Evolutionary conservation across 495 filamentous ascomycete species (phyloP), one percentile per base, ranked within the genome.

Genomic region (Penicillium soppii): DNA sequence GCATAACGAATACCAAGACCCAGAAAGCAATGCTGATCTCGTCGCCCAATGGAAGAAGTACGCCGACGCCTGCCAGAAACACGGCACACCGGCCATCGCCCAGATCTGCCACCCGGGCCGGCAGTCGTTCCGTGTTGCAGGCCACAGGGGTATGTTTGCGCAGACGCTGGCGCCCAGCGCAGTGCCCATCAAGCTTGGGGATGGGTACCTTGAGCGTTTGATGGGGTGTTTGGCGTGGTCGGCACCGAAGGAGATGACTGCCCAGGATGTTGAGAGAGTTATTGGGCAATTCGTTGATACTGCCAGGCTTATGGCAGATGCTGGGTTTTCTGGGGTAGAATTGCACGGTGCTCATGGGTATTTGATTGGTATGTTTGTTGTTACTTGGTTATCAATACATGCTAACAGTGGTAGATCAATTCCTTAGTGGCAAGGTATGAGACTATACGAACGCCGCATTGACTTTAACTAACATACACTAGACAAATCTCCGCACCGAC

Each of bases 271-370:
- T 35, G 70, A 73, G 22, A 30, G 53, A 6, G 68, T 79, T 12
- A 72, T 75, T 15, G 35, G 61, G 12, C 66, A 71, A 29, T 85
- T 80, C 57, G 73, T 76, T 1, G 65, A 73, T 52, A 70, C 78
- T 0, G 77, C 77, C 3, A 50, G 65, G 10, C 57, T 81, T 16
- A 75, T 78, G 46, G 62, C 74, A 3, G 69, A 72, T 47, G 72
- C 71, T 30, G 82, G 82, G 1, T 81, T 83, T 53, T 76, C 77
- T 43, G 81, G 78, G 0, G 52, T 84, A 13, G 74, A 84, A 64
- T 60, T 84, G 26, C 81, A 84, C 66, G 76, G 61, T 22, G 80
- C 82, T 16, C 81, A 86, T 66, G 81, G 82, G 21, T 85, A 83
- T 65, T 63, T 85, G 35, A 63, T 83, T 17, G 72, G 73, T 69